Evolutionary conservation across 768 basidiomycete genomes (phyloP), one percentile per base, ranked within the genome.

Genomic region (Boletus vermiculosoides): DNA sequence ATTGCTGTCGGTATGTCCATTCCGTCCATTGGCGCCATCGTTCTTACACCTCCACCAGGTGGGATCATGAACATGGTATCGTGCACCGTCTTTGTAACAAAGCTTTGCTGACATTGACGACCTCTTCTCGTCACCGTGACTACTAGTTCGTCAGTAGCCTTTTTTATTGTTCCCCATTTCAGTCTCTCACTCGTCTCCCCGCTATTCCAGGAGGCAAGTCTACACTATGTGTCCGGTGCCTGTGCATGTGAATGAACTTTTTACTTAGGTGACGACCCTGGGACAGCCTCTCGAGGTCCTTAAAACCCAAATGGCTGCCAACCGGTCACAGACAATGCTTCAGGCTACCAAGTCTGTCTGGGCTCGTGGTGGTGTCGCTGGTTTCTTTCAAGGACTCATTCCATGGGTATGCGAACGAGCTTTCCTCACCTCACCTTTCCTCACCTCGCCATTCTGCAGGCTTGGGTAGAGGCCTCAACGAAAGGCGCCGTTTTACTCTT

Each of bases 281-380:
- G 97, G 97, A 37, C 97, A 99, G 78, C 97, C 97, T 22, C 78
- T 99, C 56, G 97, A 99, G 77, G 97, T 98, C 34, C 76, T 98
- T 63, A 99, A 99, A 77, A 99, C 97, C 18, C 97, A 99, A 72
- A 98, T 99, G 97, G 97, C 97, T 56, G 93, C 94, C 58, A 95
- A 96, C 78, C 86, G 97, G 59, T 85, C 83, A 11, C 94, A 99
- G 72, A 80, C 88, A 13, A 97, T 99, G 94, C 64, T 80, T 58
- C 85, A 92, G 70, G 95, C 97, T 18, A 79, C 90, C 63, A 79
- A 82, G 61, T 85, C 87, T 6, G 92, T 98, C 57, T 96, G 94
- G 93, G 80, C 85, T 65, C 88, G 97, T 59, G 97, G 97, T 63
- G 94, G 97, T 60, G 75, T 88, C 54, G 71, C 76, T 45, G 97